These are phyloP conservation scores for Chlamydomonas applanata DNA, from an alignment of 139 green algal species.

Conservation along the genomic window DNA sequence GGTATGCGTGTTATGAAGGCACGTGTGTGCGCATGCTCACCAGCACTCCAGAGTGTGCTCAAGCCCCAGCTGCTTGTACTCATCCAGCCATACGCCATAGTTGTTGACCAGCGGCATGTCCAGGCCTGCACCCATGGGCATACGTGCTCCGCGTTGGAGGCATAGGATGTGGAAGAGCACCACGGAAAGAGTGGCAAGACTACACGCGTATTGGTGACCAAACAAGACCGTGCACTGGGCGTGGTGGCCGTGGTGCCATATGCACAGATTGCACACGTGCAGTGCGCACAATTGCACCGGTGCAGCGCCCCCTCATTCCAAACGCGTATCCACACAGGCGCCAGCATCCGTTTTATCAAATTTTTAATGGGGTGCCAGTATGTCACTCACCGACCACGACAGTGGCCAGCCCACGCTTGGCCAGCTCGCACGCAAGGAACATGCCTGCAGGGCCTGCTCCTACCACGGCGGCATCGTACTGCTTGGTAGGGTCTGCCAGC, in stretches of 20 bases:
- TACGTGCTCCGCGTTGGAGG: neutral
- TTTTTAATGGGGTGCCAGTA: neutral
- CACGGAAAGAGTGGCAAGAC: no score
- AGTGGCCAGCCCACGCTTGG: constrained; percentile 69
- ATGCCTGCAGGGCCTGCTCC: constrained; percentile 92
- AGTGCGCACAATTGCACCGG: no score
- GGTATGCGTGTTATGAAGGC: no score
- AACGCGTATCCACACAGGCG: neutral
- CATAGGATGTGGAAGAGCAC: neutral
- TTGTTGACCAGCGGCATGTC: constrained; percentile 91
- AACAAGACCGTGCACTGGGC: neutral
- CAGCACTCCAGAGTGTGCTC: constrained; percentile 56
- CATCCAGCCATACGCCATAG: constrained; percentile 90
- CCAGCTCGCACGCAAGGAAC: constrained; percentile 82
- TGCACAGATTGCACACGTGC: neutral
- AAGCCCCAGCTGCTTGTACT: constrained; percentile 72
- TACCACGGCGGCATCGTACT: constrained; percentile 70
- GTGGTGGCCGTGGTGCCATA: neutral
- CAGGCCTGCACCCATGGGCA: constrained; percentile 41
- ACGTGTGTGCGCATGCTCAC: no score
- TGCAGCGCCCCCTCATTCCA: no score
- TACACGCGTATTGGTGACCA: no score
- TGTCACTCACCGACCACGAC: constrained; percentile 45
- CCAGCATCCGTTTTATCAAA: no score
- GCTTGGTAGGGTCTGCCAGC: constrained; percentile 4